Percentiles rank a stretch among this genome's conserved stretches.
These are phyloP conservation scores for Auriscalpium microsporum DNA, from an alignment of 768 basidiomycete species.

Conservation along the genomic window DNA sequence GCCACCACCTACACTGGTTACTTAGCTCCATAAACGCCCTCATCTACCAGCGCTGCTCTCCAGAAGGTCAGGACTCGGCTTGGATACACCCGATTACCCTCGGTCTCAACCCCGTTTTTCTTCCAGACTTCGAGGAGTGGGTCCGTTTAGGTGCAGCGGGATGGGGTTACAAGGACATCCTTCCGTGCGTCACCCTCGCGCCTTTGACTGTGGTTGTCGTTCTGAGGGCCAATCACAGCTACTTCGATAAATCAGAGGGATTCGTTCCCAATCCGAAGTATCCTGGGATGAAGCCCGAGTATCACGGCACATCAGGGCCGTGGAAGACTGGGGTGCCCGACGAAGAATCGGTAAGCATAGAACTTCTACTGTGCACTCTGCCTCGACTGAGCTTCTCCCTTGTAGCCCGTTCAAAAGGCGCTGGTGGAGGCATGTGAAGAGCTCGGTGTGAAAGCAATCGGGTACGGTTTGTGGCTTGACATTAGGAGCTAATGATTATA, in stretches of 20 bases:
- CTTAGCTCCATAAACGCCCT: constrained; percentile 9
- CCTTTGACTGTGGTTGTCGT: not conserved
- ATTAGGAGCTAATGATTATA: not conserved
- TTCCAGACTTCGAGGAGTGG: constrained; percentile 16
- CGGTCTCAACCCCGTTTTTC: not conserved
- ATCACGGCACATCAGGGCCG: constrained; percentile 9
- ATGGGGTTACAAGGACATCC: constrained; percentile 15
- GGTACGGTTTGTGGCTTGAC: not conserved
- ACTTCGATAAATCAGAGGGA: constrained; percentile 11
- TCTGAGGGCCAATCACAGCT: not conserved
- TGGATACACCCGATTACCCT: not conserved
- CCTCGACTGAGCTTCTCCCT: not conserved
- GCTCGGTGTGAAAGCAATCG: constrained; percentile 7
- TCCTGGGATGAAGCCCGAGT: not conserved
- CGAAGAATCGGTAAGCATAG: not conserved
- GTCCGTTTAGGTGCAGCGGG: constrained; percentile 16
- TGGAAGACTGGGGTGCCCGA: not conserved
- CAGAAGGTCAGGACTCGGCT: constrained; percentile 3
- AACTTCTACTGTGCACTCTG: too few species aligned
- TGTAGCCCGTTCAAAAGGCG: not conserved
- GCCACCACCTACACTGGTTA: not conserved
- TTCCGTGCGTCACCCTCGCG: constrained; percentile 4
- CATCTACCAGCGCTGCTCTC: constrained; percentile 11
- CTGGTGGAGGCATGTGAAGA: not conserved
- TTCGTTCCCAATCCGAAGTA: constrained; percentile 6